Percentiles rank a stretch among this genome's conserved stretches.
phyloP scores from a whole-genome alignment of 2,329 filamentous ascomycete genomes.

The Colletotrichum chlorophyti region DNA sequence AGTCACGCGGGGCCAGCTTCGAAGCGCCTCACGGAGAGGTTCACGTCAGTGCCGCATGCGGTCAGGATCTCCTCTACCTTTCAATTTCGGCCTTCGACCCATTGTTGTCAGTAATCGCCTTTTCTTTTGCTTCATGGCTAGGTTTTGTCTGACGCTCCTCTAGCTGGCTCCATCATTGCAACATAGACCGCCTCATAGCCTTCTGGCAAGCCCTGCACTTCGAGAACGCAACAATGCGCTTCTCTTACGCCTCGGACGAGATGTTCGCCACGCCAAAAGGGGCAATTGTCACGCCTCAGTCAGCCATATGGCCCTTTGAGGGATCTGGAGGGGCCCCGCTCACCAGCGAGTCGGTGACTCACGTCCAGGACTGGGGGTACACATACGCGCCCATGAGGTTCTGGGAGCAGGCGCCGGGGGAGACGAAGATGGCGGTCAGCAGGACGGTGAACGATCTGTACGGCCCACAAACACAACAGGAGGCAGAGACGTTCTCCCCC shows the following conservation, averaged over 20 bases:
- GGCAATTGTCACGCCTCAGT: conserved; percentile 48
- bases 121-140: neutral
- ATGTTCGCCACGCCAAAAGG: conserved; percentile 50
- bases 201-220: conserved; percentile 56
- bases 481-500: conserved; percentile 2
- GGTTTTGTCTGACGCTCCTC: neutral
- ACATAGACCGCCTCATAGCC: conserved; percentile 71
- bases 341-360: conserved; percentile 45
- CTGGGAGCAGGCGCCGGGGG: conserved; percentile 62
- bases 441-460: conserved; percentile 64
- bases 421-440: conserved; percentile 66
- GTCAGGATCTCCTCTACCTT: conserved; percentile 42
- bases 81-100: conserved; percentile 53
- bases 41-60: conserved; percentile 46
- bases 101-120: conserved; percentile 46
- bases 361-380: conserved; percentile 46
- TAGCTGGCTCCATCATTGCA: conserved; percentile 59
- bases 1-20: conserved; percentile 45
- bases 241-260: conserved; percentile 41
- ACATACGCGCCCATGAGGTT: conserved; percentile 48
- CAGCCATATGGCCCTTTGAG: conserved; percentile 59
- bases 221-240: conserved; percentile 40
- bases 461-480: conserved; percentile 21
- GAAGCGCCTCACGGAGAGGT: conserved; percentile 53
- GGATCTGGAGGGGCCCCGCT: conserved; percentile 45